A percentile compares a stretch with the other conserved stretches of the same genome.
These are phyloP conservation scores for Malus orientalis DNA, from an alignment of 306 rosid genomes.

Conservation along the genomic window DNA sequence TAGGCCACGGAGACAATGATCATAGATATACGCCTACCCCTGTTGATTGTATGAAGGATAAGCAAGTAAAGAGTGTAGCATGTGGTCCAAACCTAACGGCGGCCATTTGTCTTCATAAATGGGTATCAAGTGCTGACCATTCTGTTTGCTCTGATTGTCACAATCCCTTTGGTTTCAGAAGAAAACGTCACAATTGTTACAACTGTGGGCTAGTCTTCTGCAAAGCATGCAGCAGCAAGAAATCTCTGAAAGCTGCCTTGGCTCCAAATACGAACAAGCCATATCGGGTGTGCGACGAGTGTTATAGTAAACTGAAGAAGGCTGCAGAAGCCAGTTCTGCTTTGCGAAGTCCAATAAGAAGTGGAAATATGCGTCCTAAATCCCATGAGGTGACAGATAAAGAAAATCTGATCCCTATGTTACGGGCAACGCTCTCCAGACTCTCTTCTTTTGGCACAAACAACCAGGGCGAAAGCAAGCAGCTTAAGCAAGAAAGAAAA, in stretches of 20 bases:
- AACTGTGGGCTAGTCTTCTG: constrained; percentile 93
- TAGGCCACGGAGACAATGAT: constrained; percentile 84
- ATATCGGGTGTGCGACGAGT: constrained; percentile 87
- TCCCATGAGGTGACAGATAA: constrained; percentile 21
- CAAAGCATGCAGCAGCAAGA: constrained; percentile 78
- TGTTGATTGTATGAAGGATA: constrained; percentile 58
- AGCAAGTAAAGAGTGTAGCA: constrained; percentile 62
- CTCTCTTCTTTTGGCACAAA: constrained; percentile 73
- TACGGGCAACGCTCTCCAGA: constrained; percentile 55
- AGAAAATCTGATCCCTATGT: constrained; percentile 40
- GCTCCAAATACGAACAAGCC: constrained; percentile 72
- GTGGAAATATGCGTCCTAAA: constrained; percentile 27
- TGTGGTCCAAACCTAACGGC: constrained; percentile 94
- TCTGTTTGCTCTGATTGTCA: constrained; percentile 71
- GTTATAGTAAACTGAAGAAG: constrained; percentile 63
- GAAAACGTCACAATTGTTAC: constrained; percentile 95
- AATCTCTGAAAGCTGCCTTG: constrained; percentile 77
- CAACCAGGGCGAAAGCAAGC: constrained; percentile 42
- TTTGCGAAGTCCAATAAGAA: constrained; percentile 35
- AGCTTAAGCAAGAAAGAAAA: constrained; percentile 33
- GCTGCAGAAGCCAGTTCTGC: constrained; percentile 38
- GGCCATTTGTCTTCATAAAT: constrained; percentile 79
- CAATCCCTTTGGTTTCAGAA: constrained; percentile 77
- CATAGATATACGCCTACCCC: constrained; percentile 71
- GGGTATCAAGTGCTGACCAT: constrained; percentile 77